Evolutionary conservation across 441 rosid genomes (phyloP), one percentile per base, ranked within the genome.

Genomic region (Euphorbia celastroides): DNA sequence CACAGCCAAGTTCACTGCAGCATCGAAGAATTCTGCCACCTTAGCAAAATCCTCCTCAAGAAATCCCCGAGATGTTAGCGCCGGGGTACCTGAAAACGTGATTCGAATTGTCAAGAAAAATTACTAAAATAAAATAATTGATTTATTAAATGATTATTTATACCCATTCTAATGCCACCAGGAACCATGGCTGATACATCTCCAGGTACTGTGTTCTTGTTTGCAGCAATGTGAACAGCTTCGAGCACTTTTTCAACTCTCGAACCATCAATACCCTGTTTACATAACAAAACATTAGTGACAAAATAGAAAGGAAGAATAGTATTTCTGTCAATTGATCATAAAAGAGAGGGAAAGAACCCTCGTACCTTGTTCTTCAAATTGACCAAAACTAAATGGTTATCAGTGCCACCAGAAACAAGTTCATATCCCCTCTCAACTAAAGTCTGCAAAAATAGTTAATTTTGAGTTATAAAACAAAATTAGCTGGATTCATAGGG

Each of bases 141-240:
- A 34, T 34, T 34, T 34, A 3, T 3, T 34, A 34, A 34, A 3
- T 34, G 9, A 34, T 38, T 56, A 31, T 16, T 31, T 58, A 13
- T 7, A 93, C 97, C 99, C 99, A 93, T 93, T 62, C 95, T 88
- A 73, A 93, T 88, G 71, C 99, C 99, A 76, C 99, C 99, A 54
- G 99, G 99, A 85, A 93, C 99, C 99, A 93, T 93, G 77, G 99
- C 99, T 56, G 97, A 93, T 73, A 93, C 96, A 78, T 93, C 99
- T 30, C 97, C 99, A 0, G 99, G 97, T 75, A 93, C 99, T 17
- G 99, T 93, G 79, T 93, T 93, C 64, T 93, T 91, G 81, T 93
- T 93, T 71, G 96, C 95, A 70, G 99, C 99, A 68, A 93, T 89
- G 70, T 91, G 99, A 70, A 93, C 96, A 9, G 79, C 74, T 80